Evolutionary conservation across 2,329 filamentous ascomycete genomes (phyloP).

Genomic region (Akanthomyces lecanii): DNA sequence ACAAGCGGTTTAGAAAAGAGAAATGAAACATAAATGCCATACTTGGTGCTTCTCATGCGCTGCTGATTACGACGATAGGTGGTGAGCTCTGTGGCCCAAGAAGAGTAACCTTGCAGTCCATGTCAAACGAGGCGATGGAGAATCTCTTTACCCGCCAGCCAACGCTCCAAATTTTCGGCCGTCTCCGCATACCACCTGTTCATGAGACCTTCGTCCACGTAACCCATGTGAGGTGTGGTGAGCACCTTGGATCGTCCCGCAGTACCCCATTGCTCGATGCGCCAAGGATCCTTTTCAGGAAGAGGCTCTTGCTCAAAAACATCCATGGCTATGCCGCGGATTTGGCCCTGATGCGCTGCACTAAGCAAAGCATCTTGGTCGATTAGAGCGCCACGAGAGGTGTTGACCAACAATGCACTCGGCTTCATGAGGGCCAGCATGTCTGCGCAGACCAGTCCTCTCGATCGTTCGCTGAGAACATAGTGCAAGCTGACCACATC

Average conservation of each 20-base stretch:
- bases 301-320: constrained; percentile 72
- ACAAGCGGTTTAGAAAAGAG: not conserved
- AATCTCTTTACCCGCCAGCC: constrained; percentile 29
- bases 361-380: constrained; percentile 61
- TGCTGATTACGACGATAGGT: not conserved
- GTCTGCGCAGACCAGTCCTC: constrained; percentile 50
- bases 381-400: constrained; percentile 64
- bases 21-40: not conserved
- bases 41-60: not conserved
- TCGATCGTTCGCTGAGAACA: constrained; percentile 60
- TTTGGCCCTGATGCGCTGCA: constrained; percentile 52
- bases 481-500: constrained; percentile 68
- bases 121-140: constrained; percentile 18
- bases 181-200: constrained; percentile 64
- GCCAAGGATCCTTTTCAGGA: constrained; percentile 61
- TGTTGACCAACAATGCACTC: constrained; percentile 64
- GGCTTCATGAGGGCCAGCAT: constrained; percentile 61
- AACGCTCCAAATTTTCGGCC: constrained; percentile 57
- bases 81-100: not conserved
- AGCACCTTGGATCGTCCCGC: constrained; percentile 57
- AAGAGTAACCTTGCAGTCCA: not conserved
- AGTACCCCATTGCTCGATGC: constrained; percentile 58
- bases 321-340: constrained; percentile 66
- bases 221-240: constrained; percentile 70
- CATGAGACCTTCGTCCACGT: constrained; percentile 63